A percentile compares a stretch with the other conserved stretches of the same genome.
These are phyloP conservation scores for Tolypocladium tropicale DNA, from an alignment of 2,329 filamentous ascomycete species.

Conservation along the genomic window DNA sequence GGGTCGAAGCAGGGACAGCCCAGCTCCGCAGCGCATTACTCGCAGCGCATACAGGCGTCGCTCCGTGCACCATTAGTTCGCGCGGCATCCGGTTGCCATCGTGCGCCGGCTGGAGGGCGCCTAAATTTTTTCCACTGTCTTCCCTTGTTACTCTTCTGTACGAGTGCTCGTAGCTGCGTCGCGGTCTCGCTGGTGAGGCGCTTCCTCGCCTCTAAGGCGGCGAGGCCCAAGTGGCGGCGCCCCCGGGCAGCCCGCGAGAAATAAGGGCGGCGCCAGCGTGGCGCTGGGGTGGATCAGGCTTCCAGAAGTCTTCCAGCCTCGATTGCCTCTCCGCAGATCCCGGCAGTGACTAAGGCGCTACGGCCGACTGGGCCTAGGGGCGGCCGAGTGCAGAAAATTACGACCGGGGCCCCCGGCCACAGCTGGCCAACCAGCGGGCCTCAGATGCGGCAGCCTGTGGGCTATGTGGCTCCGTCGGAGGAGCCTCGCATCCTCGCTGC, in stretches of 20 bases:
- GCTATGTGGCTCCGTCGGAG: too few species aligned
- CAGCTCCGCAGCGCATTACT: background rate
- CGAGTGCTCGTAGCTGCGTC: too few species aligned
- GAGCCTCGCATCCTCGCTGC: too few species aligned
- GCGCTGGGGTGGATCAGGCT: background rate
- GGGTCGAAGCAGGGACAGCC: background rate
- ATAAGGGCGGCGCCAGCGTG: background rate
- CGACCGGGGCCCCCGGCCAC: background rate
- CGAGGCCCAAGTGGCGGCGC: conserved; percentile 27
- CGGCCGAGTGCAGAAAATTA: background rate
- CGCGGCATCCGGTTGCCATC: background rate
- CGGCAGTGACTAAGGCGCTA: background rate
- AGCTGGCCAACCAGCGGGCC: background rate
- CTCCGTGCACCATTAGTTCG: background rate
- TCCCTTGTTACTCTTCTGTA: too few species aligned
- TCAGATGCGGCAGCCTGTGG: background rate
- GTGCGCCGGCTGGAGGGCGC: background rate
- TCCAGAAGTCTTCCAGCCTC: conserved; percentile 1
- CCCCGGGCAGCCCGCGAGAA: background rate
- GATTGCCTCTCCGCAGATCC: background rate
- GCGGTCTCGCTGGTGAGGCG: too few species aligned
- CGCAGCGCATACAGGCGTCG: background rate
- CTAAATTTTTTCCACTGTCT: background rate
- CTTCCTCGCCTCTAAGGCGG: too few species aligned
- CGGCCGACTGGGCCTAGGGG: background rate